Conservation (phyloP, 2,329 filamentous ascomycete species). For the Penicillium verrucosum region DNA sequence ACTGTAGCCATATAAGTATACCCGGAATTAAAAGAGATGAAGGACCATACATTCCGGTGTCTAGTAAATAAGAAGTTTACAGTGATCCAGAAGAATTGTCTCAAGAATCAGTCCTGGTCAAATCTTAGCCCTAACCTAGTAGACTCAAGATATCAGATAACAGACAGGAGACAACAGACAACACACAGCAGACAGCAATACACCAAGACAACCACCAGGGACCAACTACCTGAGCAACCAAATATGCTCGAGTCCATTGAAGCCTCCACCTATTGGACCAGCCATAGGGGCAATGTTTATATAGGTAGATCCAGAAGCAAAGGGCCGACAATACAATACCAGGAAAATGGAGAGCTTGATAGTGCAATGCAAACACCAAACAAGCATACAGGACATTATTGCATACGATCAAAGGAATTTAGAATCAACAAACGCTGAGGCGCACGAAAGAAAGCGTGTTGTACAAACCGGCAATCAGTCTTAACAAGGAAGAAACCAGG, state of each 20-base stretch:
- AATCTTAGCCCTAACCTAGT: not conserved
- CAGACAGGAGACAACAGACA: not conserved
- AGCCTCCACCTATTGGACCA: not conserved
- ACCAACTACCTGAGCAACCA: not conserved
- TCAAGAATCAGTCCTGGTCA: not conserved
- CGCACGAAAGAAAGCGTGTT: slow-evolving; percentile 26
- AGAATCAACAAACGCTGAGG: slow-evolving; percentile 22
- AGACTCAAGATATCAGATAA: not conserved
- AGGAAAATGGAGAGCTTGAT: not conserved
- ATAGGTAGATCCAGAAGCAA: not conserved
- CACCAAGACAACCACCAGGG: not conserved
- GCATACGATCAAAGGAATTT: slow-evolving; percentile 11
- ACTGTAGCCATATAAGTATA: not conserved
- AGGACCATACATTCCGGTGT: not conserved
- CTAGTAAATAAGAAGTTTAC: not conserved
- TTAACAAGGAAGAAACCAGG: slow-evolving; percentile 19
- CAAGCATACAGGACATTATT: slow-evolving; percentile 7
- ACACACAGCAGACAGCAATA: not conserved
- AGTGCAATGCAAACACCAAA: slow-evolving; percentile 16
- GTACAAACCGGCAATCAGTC: slow-evolving; percentile 33
- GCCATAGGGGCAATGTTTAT: not conserved
- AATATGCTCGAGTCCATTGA: not conserved
- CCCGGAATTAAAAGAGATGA: not conserved
- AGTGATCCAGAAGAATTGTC: not conserved
- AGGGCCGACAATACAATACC: not conserved